These are phyloP conservation scores for Paxillus ammoniavirescens DNA, from an alignment of 768 basidiomycete species.

Conservation along the genomic window DNA sequence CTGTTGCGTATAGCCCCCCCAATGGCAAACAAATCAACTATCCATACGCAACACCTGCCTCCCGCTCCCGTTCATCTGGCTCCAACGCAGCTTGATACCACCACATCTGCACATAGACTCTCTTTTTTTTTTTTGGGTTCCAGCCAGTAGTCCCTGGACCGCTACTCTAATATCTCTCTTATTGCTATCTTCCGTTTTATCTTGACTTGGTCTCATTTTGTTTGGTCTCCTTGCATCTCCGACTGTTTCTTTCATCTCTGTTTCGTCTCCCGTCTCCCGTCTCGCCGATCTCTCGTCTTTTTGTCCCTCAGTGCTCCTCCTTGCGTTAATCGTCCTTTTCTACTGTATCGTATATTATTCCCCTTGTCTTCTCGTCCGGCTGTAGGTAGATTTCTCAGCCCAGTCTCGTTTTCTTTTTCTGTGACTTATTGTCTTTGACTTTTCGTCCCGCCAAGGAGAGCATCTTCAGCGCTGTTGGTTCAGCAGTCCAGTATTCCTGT, in stretches of 20 bases:
- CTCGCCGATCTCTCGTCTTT: conserved; percentile 10
- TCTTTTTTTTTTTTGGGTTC: conserved; percentile 20
- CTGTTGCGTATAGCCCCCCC: conserved; percentile 36
- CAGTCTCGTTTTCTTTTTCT: conserved; percentile 17
- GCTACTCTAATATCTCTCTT: conserved; percentile 33
- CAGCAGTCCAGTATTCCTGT: conserved; percentile 30
- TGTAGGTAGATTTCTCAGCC: conserved; percentile 34
- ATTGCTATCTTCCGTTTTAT: conserved; percentile 33
- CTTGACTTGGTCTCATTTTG: conserved; percentile 15
- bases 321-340: conserved; percentile 29
- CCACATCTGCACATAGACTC: conserved; percentile 22
- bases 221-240: conserved; percentile 16
- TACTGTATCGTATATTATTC: conserved; percentile 31
- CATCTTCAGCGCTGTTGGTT: conserved; percentile 29
- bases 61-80: conserved; percentile 31
- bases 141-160: conserved; percentile 28
- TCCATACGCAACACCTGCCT: conserved; percentile 21
- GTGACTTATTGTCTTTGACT: conserved; percentile 36
- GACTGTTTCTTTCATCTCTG: conserved; percentile 13
- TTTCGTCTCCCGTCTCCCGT: conserved; percentile 12
- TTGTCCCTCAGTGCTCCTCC: conserved; percentile 26
- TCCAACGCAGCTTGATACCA: conserved; percentile 35
- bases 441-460: conserved; percentile 35
- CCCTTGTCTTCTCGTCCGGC: conserved; percentile 25
- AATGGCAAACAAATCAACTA: conserved; percentile 30